Evolutionary conservation across 371 early-diverging fungal species (phyloP).

Genomic region (Mucor indicus): DNA sequence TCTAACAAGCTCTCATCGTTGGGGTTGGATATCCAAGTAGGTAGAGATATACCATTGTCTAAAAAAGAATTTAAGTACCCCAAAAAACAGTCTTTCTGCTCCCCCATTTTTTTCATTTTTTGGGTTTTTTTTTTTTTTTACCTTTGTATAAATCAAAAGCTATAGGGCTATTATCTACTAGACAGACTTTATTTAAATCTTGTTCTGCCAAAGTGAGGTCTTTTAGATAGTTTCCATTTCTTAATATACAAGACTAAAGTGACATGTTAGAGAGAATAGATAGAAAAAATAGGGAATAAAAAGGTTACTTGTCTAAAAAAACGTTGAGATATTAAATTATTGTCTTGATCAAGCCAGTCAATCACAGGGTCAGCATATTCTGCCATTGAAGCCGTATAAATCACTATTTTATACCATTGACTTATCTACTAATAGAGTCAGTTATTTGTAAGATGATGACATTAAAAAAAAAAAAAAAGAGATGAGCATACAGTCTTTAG

Average conservation of each 20-base stretch:
- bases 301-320: slow-evolving; percentile 78
- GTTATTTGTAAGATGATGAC: not conserved
- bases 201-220: slow-evolving; percentile 79
- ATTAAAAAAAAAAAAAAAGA: not conserved
- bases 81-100: not conserved
- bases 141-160: slow-evolving; percentile 85
- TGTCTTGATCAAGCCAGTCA: slow-evolving; percentile 86
- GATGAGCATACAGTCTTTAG: slow-evolving; percentile 67
- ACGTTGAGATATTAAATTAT: slow-evolving; percentile 70
- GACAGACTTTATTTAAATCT: slow-evolving; percentile 83
- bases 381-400: slow-evolving; percentile 96
- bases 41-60: slow-evolving; percentile 87
- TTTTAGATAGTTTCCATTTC: slow-evolving; percentile 83
- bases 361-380: slow-evolving; percentile 98
- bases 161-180: slow-evolving; percentile 89
- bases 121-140: slow-evolving; percentile 17
- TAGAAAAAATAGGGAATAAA: not conserved
- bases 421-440: slow-evolving; percentile 54
- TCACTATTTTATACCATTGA: slow-evolving; percentile 97
- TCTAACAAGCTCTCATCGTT: slow-evolving; percentile 83
- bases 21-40: slow-evolving; percentile 77
- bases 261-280: not conserved
- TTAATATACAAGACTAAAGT: slow-evolving; percentile 66
- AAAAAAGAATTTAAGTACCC: slow-evolving; percentile 4
- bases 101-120: not conserved